A percentile compares a stretch with the other conserved stretches of the same genome.
These are phyloP conservation scores for Setomelanomma holmii DNA, from an alignment of 2,329 filamentous ascomycete genomes.

Conservation along the genomic window DNA sequence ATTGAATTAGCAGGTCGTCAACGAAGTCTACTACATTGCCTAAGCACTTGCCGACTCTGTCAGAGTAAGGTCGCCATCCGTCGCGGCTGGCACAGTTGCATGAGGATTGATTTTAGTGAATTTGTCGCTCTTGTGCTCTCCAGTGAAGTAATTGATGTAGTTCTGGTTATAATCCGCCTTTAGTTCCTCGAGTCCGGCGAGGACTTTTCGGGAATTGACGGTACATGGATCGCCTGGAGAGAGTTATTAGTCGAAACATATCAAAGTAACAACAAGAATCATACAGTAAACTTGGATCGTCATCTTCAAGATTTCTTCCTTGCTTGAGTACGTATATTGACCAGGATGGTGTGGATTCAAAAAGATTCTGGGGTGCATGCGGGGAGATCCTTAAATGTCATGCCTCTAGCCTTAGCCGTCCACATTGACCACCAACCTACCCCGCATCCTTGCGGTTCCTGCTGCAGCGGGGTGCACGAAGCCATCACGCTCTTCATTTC, in stretches of 20 bases:
- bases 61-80: constrained; percentile 48
- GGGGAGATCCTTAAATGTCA: background rate
- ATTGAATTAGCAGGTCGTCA: background rate
- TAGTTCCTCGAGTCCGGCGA: constrained; percentile 50
- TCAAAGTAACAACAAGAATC: background rate
- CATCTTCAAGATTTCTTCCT: constrained; percentile 5
- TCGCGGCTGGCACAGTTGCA: constrained; percentile 50
- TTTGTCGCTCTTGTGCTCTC: constrained; percentile 49
- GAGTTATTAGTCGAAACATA: background rate
- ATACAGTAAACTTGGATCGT: constrained; percentile 21
- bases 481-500: background rate
- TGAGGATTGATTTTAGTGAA: constrained; percentile 48
- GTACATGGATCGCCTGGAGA: constrained; percentile 50
- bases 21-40: background rate
- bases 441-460: constrained; percentile 1
- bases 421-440: background rate
- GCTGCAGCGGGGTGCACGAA: background rate
- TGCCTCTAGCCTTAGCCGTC: background rate
- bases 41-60: constrained; percentile 42
- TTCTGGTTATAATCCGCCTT: constrained; percentile 47
- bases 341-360: too few species aligned
- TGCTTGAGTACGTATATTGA: too few species aligned
- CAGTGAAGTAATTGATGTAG: constrained; percentile 50
- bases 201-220: constrained; percentile 52
- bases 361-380: background rate